Percentiles rank a stretch among this genome's conserved stretches.
These are phyloP conservation scores for Aspergillus asperescens DNA, from an alignment of 495 filamentous ascomycete genomes.

Conservation along the genomic window DNA sequence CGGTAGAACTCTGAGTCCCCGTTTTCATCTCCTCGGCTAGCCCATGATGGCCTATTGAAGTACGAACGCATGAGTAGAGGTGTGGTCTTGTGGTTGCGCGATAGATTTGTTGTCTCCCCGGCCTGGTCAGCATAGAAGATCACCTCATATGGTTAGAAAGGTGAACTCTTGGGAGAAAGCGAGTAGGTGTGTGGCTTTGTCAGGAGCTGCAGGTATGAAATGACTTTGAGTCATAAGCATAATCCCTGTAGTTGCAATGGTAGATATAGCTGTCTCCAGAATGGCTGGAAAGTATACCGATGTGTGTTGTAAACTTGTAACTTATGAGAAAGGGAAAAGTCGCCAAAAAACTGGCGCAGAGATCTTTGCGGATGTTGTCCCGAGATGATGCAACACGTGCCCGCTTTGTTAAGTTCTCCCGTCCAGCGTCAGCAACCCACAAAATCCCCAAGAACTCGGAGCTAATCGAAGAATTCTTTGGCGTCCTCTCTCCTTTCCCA, in stretches of 20 bases:
- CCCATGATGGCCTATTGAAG: constrained; percentile 63
- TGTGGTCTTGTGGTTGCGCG: background rate
- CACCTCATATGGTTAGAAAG: no score
- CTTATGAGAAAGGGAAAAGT: no score
- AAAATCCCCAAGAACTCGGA: background rate
- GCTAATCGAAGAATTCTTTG: background rate
- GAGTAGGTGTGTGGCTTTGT: no score
- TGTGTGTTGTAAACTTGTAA: no score
- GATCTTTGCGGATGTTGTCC: no score
- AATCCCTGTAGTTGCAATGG: no score
- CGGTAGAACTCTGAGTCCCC: constrained; percentile 59
- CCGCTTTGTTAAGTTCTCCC: background rate
- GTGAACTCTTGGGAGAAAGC: no score
- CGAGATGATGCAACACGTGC: background rate
- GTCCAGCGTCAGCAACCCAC: background rate
- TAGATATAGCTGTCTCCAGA: no score
- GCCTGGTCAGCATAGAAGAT: background rate
- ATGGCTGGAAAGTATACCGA: no score
- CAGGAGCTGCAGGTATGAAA: no score
- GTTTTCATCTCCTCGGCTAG: constrained; percentile 37
- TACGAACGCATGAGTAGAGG: constrained; percentile 49
- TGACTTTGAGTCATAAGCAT: no score
- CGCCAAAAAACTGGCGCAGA: no score
- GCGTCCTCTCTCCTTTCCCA: background rate
- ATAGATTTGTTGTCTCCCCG: background rate